Evolutionary conservation across 768 basidiomycete genomes (phyloP), one percentile per base, ranked within the genome.

Genomic region (Daedalea quercina): DNA sequence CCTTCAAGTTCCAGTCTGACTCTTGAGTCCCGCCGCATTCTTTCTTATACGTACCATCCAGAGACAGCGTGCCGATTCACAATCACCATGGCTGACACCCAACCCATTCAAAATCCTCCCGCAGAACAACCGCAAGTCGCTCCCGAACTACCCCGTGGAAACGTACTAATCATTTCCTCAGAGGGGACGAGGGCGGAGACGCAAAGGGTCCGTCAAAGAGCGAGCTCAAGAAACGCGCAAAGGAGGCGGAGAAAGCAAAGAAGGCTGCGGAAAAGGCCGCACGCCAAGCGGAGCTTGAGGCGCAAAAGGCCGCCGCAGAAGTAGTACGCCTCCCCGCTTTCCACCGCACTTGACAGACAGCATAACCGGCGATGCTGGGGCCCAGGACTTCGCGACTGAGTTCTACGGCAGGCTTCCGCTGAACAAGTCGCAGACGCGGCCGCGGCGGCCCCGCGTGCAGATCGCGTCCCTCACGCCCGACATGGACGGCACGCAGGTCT

Each of bases 321-420:
- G 76, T 80, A 40, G 85, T 84, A 51, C 56, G 76, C 25, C 2
- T 51, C 46, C 28, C n/a, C 24, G 44, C 56, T 44, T 25, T 51
- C 49, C 31, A 37, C 28, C 1, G 42, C 20, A 40, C 17, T 19
- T 19, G 9, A 37, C 24, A 6, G 7, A 31, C 28, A 31, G 6
- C 28, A 4, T 11, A n/a, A n/a, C 11, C 28, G 6, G 28, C 28
- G 4, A 31, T 31, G 28, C 11, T 11, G 6, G 28, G 6, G 11
- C 28, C 4, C 28, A 92, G 90, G 93, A 94, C 65, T 86, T 73
- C 65, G 84, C 92, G 2, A 69, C 70, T 31, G 79, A 82, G 44
- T 88, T 82, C 69, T 99, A 98, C 67, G 96, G 96, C 47, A 76
- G 79, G 55, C 77, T 94, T 15, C 91, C 94, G 34, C 72, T 98